phyloP scores from a whole-genome alignment of 2,329 filamentous ascomycete species.

The Diaporthe longicolla region DNA sequence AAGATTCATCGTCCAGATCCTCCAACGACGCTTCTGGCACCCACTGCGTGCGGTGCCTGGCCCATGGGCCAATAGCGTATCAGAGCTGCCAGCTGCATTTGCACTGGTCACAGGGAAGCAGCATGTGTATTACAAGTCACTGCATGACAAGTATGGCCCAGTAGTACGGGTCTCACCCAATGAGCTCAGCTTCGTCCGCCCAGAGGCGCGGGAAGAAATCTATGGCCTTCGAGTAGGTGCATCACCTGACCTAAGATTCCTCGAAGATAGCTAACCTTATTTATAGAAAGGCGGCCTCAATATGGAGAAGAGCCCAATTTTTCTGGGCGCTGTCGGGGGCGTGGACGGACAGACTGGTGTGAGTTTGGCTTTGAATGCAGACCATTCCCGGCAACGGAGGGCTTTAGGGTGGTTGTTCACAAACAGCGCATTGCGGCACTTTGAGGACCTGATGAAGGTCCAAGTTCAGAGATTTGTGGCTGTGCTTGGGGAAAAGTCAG shows the following conservation, averaged over 20 bases:
- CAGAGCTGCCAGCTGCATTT: constrained; percentile 45
- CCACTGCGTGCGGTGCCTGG: constrained; percentile 47
- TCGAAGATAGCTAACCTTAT: not conserved
- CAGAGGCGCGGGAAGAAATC: constrained; percentile 50
- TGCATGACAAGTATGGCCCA: constrained; percentile 49
- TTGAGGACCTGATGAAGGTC: constrained; percentile 46
- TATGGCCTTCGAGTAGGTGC: constrained; percentile 47
- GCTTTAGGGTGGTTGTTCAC: constrained; percentile 48
- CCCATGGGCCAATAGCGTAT: constrained; percentile 47
- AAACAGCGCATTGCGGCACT: constrained; percentile 46
- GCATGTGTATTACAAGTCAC: constrained; percentile 45
- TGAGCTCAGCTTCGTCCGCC: constrained; percentile 49
- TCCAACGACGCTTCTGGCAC: constrained; percentile 45
- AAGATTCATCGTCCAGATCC: not conserved
- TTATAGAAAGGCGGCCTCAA: constrained; percentile 42
- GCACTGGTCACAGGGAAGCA: constrained; percentile 47
- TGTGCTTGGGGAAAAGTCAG: constrained; percentile 39
- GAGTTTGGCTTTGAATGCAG: constrained; percentile 39
- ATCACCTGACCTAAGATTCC: rapidly evolving
- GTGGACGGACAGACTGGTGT: constrained; percentile 34
- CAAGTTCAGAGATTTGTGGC: constrained; percentile 47
- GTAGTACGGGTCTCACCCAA: constrained; percentile 49
- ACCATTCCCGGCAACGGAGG: constrained; percentile 48
- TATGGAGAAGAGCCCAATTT: constrained; percentile 50
- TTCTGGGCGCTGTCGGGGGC: constrained; percentile 43